These are phyloP conservation scores for Dactylellina cionopaga DNA, from an alignment of 2,329 filamentous ascomycete species.

Conservation along the genomic window DNA sequence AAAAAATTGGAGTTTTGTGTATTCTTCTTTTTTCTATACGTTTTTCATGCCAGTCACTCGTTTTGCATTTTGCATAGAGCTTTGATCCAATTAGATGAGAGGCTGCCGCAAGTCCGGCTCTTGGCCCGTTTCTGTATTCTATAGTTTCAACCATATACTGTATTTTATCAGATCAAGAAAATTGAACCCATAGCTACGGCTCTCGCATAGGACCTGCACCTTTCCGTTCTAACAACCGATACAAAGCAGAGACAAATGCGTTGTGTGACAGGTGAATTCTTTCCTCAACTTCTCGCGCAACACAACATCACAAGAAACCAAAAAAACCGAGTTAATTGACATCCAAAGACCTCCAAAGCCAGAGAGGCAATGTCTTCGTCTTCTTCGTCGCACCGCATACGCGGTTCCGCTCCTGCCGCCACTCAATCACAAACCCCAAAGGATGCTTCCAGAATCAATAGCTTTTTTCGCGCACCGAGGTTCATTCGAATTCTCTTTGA, in stretches of 20 bases:
- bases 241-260: background rate
- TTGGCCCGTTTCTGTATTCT: slow-evolving; percentile 9
- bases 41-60: no score
- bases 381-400: background rate
- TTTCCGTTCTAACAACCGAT: background rate
- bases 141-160: background rate
- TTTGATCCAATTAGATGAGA: background rate
- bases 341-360: background rate
- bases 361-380: background rate
- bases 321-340: no score
- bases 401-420: background rate
- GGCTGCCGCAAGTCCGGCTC: no score
- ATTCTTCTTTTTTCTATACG: background rate
- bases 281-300: background rate
- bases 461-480: slow-evolving; percentile 70
- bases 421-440: background rate
- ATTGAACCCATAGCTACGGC: background rate
- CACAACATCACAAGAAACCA: no score
- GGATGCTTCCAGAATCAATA: slow-evolving; percentile 3
- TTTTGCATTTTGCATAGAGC: no score
- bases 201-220: background rate
- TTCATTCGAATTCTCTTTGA: slow-evolving; percentile 86
- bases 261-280: background rate
- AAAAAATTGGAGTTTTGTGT: background rate
- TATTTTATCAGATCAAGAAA: background rate